Evolutionary conservation across 352 stramenopile genomes (phyloP).

Genomic region (Pythium sukuiense): DNA sequence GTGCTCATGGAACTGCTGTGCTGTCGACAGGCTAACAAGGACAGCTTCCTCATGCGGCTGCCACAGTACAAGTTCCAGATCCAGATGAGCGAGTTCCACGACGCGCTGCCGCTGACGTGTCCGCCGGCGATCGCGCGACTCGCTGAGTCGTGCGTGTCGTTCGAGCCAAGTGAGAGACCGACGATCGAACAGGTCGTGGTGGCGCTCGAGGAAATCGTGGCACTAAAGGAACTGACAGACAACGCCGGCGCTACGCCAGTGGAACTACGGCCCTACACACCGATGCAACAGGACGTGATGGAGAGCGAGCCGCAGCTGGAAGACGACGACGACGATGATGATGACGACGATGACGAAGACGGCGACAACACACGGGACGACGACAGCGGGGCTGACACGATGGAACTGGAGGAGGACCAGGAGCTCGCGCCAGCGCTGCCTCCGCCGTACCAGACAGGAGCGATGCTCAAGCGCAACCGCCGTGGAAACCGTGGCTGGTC

Average conservation of each 20-base stretch:
- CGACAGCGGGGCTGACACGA: slow-evolving; percentile 37
- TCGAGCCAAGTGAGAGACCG: slow-evolving; percentile 71
- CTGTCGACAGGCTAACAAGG: slow-evolving; percentile 73
- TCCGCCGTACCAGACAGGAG: slow-evolving; percentile 50
- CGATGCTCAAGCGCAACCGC: slow-evolving; percentile 74
- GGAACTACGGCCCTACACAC: slow-evolving; percentile 64
- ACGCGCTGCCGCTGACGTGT: slow-evolving; percentile 59
- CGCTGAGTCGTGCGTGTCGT: slow-evolving; percentile 72
- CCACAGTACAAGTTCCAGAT: slow-evolving; percentile 84
- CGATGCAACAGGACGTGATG: slow-evolving; percentile 29
- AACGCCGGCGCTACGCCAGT: slow-evolving; percentile 18
- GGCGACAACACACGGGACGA: slow-evolving; percentile 58
- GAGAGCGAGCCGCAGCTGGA: slow-evolving; percentile 65
- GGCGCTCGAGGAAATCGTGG: slow-evolving; percentile 45
- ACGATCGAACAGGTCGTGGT: slow-evolving; percentile 45
- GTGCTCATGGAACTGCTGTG: slow-evolving; percentile 89
- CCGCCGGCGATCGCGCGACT: slow-evolving; percentile 55
- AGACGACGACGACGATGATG: slow-evolving; percentile 43
- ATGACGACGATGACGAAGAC: slow-evolving; percentile 45
- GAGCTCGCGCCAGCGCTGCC: slow-evolving; percentile 32
- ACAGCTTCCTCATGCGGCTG: slow-evolving; percentile 79
- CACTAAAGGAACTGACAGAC: slow-evolving; percentile 28
- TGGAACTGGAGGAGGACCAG: slow-evolving; percentile 39
- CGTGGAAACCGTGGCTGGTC: slow-evolving; percentile 69
- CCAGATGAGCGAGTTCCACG: slow-evolving; percentile 59